These are phyloP conservation scores for Ustilago sp. DNA, from an alignment of 1,284 basidiomycete genomes.

Conservation along the genomic window DNA sequence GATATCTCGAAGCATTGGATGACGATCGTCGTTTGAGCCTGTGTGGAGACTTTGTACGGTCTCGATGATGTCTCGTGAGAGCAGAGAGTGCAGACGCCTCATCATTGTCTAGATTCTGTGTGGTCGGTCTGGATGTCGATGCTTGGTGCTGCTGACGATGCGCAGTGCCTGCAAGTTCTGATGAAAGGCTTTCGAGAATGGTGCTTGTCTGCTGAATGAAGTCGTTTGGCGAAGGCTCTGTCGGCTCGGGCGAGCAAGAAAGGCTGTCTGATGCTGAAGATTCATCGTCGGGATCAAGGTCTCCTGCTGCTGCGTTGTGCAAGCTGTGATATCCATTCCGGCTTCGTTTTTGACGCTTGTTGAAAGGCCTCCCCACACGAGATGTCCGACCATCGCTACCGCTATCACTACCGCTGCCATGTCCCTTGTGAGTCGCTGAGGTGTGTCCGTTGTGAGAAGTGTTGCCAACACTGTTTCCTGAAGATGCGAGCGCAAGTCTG, in stretches of 20 bases:
- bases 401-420: slow-evolving; percentile 14
- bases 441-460: neutral
- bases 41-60: slow-evolving; percentile 31
- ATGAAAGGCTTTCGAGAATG: slow-evolving; percentile 46
- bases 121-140: slow-evolving; percentile 5
- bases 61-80: slow-evolving; percentile 29
- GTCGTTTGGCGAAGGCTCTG: slow-evolving; percentile 37
- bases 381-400: slow-evolving; percentile 10
- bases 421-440: neutral
- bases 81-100: slow-evolving; percentile 41
- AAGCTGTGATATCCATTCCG: slow-evolving; percentile 12
- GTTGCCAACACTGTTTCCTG: neutral
- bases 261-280: slow-evolving; percentile 24
- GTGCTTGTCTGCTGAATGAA: slow-evolving; percentile 49
- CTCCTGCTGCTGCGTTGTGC: slow-evolving; percentile 9
- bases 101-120: slow-evolving; percentile 39
- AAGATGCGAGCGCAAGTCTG: slow-evolving; percentile 31
- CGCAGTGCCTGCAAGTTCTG: slow-evolving; percentile 31
- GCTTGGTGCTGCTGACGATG: slow-evolving; percentile 17
- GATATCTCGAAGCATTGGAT: slow-evolving; percentile 39
- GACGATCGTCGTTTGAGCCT: slow-evolving; percentile 39
- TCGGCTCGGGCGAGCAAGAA: slow-evolving; percentile 18
- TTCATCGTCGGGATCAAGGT: slow-evolving; percentile 9
- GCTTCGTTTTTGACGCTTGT: slow-evolving; percentile 21
- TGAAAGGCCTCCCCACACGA: neutral